phyloP scores from a whole-genome alignment of 164 flowering plant genomes.

The Vitis vinifera region ASM3070453v1 NC_081818.1:30107001-30107500 shows the following conservation, averaged over 20 bases:
- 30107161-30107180: constrained; percentile 12
- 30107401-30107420: constrained; percentile 13
- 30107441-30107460: constrained; percentile 22
- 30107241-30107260: constrained; percentile 16
- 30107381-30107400: no score
- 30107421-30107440: constrained; percentile 20
- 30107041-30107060: background rate
- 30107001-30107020: constrained; percentile 12
- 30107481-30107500: constrained; percentile 29
- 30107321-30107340: background rate
- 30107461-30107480: constrained; percentile 44
- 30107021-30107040: constrained; percentile 29
- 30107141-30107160: no score
- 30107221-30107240: constrained; percentile 16
- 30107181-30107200: background rate
- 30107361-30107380: constrained; percentile 10
- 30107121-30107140: no score
- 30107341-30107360: constrained; percentile 11
- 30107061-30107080: constrained; percentile 7
- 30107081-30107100: background rate
- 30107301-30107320: no score
- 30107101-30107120: background rate
- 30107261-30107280: constrained; percentile 10
- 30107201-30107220: constrained; percentile 4
- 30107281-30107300: no score